Evolutionary conservation across 2,329 filamentous ascomycete genomes (phyloP).

Genomic region (Fusarium sp.): DNA sequence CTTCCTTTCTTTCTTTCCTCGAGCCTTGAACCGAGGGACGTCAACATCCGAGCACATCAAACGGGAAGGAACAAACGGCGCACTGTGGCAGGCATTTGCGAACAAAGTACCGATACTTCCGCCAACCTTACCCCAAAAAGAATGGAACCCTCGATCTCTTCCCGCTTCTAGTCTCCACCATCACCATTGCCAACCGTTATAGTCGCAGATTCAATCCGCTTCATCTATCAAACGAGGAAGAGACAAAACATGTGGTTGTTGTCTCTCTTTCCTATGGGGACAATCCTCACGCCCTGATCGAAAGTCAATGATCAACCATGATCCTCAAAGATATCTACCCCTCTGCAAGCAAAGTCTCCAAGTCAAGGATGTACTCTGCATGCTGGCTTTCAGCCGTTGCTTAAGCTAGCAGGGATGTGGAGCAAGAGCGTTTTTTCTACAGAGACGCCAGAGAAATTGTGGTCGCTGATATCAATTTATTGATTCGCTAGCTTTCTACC

Average conservation of each 20-base stretch:
- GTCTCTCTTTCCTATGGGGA: slow-evolving; percentile 1
- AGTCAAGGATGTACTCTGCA: slow-evolving; percentile 17
- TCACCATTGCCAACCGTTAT: slow-evolving; percentile 20
- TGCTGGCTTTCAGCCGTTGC: slow-evolving; percentile 27
- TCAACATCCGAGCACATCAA: slow-evolving; percentile 13
- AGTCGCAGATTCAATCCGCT: slow-evolving; percentile 2
- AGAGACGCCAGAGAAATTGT: slow-evolving; percentile 30
- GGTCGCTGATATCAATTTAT: slow-evolving; percentile 19
- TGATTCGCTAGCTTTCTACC: neutral
- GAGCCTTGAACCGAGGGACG: slow-evolving; percentile 29
- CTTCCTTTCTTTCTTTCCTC: slow-evolving; percentile 14
- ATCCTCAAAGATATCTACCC: neutral
- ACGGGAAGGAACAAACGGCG: slow-evolving; percentile 29
- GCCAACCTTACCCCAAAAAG: slow-evolving; percentile 25
- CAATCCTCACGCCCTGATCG: neutral
- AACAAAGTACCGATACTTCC: slow-evolving; percentile 41
- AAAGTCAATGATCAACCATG: slow-evolving; percentile 11
- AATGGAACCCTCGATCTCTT: slow-evolving; percentile 40
- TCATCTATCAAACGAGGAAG: slow-evolving; percentile 18
- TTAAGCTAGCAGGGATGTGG: slow-evolving; percentile 40
- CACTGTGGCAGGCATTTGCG: slow-evolving; percentile 38
- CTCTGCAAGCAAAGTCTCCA: slow-evolving; percentile 1
- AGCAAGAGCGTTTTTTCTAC: slow-evolving; percentile 31
- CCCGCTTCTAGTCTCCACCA: slow-evolving; percentile 32
- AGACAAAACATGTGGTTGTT: slow-evolving; percentile 14